Evolutionary conservation across 1,284 basidiomycete species (phyloP).

Genomic region (Meripilus lineatus): DNA sequence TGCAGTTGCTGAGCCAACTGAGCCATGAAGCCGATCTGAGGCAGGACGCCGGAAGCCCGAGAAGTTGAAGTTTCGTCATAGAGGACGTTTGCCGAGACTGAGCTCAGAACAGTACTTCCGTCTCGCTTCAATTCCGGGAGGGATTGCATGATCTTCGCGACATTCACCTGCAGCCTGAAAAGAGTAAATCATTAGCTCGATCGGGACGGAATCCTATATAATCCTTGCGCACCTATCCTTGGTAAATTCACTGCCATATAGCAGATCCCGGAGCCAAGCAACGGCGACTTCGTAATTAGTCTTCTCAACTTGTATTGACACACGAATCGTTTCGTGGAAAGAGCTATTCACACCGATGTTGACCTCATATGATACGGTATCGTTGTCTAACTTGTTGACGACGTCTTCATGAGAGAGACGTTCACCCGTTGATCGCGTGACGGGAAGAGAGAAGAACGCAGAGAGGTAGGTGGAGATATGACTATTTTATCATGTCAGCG

Average conservation of each 20-base stretch:
- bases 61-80: slow-evolving; percentile 74
- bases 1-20: slow-evolving; percentile 71
- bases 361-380: slow-evolving; percentile 86
- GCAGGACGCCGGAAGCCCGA: slow-evolving; percentile 67
- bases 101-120: slow-evolving; percentile 76
- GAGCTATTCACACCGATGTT: slow-evolving; percentile 64
- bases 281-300: slow-evolving; percentile 80
- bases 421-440: slow-evolving; percentile 68
- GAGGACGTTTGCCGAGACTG: slow-evolving; percentile 67
- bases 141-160: slow-evolving; percentile 88
- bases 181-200: background rate
- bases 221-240: slow-evolving; percentile 63
- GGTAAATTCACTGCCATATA: slow-evolving; percentile 82
- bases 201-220: background rate
- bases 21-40: slow-evolving; percentile 79
- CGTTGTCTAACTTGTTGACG: slow-evolving; percentile 84
- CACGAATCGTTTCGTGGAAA: slow-evolving; percentile 74
- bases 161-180: slow-evolving; percentile 73
- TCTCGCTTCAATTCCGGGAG: slow-evolving; percentile 94
- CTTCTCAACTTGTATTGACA: slow-evolving; percentile 84
- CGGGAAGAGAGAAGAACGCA: slow-evolving; percentile 87
- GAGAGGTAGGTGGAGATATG: slow-evolving; percentile 82
- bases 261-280: slow-evolving; percentile 84
- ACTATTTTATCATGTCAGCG: slow-evolving; percentile 33
- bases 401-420: slow-evolving; percentile 85